Base-by-base conservation (phyloP, 495 filamentous ascomycete genomes). In the Penicillium verhagenii region DNA sequence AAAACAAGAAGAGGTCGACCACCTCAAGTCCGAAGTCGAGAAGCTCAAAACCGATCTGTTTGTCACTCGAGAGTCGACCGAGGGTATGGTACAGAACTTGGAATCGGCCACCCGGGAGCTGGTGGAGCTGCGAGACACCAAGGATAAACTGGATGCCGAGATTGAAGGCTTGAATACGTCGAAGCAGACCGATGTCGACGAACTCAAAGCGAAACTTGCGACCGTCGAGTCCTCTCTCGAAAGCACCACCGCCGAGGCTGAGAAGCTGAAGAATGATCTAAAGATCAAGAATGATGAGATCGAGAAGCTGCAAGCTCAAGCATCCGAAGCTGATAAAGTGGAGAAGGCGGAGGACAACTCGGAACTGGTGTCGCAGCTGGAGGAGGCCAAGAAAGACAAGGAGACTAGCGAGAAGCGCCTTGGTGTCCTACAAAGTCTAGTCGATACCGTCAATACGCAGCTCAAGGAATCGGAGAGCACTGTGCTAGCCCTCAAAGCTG, bases 1-100 rank as follows among this genome's bases (percentile, higher is more conserved):
- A 50, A 79, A 79, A 38, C 83, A 90, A 54, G 75, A 80, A 28
- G 86, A 92, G 63, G 79, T 92, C 26, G 78, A 81, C 29, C 74
- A 76, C 18, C 79, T 93, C 16, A 87, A 87, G 59, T 67, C 72
- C 9, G 82, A 89, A 49, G 69, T 89, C 16, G 79, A 79, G 21
- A 78, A 71, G 37, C 72, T 85, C 19, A 76, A 78, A 63, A 67
- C 69, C 4, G 79, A 83, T 54, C 66, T 84, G 23, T 72, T 77
- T 0, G 78, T 81, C 24, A 76, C 83, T 3, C 81, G 83, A 42
- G 86, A 89, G 64, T 84, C 85, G 6, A 86, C 83, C 6, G 75
- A 85, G 54, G 79, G 80, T 18, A 82, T 90, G 71, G 82, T 82
- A 1, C 75, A 82, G 53, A 85, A 76, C 53, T 67, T 88, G 23